Base-by-base conservation (phyloP, 805 yeast genomes). In the Metschnikowia lachancei region DNA sequence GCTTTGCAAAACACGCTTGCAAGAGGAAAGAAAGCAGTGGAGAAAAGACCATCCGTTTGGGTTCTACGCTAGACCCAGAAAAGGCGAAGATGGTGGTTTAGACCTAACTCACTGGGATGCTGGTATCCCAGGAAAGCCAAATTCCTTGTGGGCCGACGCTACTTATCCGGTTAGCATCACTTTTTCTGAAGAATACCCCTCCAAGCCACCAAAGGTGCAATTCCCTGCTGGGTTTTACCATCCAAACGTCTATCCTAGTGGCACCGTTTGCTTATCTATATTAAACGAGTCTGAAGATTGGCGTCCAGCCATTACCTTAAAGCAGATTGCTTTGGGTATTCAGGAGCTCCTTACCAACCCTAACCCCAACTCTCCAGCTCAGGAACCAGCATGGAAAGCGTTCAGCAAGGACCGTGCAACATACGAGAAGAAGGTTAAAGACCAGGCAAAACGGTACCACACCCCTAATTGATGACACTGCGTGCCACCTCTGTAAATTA, bases 11-110 rank as follows among this genome's bases (percentile, higher is more conserved):
- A 88, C 82, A 49, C 81, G 99, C 58, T 78, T 92, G 34, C 97
- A 91, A 61, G 96, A 90, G 66, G 99, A 92, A 54, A 83, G 99
- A 66, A 92, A 91, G 68, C 89, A 86, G 65, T 94, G 99, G 99
- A 82, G 99, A 57, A 92, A 89, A 64, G 97, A 90, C 64, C 99
- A 94, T 63, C 99, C 99, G 0, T 94, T 91, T 67, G 98, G 98
- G 7, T 94, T 94, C 67, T 91, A 70, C 56, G 99, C 99, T 32
- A 87, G 88, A 61, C 99, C 99, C 12, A 62, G 70, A 20, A 91
- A 87, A 63, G 72, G 76, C n/a, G 59, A 72, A 1, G 96, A 90
- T 60, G 99, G 99, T 3, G 72, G 89, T 0, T 72, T 94, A 52
- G 90, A 94, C 65, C 74, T 94, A 52, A 85, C 86, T 60, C 77